Evolutionary conservation across 768 basidiomycete species (phyloP).

Genomic region (Chalciporus sphaerocephalus): DNA sequence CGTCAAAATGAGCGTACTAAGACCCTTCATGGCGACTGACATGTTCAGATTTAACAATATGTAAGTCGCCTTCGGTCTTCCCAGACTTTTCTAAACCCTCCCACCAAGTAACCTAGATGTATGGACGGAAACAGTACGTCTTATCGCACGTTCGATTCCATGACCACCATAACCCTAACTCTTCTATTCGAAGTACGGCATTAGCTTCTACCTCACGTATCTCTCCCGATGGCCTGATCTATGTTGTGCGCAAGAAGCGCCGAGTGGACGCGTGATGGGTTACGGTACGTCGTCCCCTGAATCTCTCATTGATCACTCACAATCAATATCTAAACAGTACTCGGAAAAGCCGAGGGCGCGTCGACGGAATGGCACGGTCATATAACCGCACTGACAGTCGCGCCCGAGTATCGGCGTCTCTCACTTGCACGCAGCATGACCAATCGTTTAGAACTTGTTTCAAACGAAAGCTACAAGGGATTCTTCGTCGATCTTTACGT

Average conservation of each 20-base stretch:
- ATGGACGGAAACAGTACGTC: constrained; percentile 92
- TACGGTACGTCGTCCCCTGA: constrained; percentile 61
- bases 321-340: constrained; percentile 46
- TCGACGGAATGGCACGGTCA: constrained; percentile 86
- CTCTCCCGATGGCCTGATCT: constrained; percentile 90
- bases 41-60: constrained; percentile 92
- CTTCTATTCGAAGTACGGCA: constrained; percentile 60
- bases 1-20: constrained; percentile 72
- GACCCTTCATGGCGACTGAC: constrained; percentile 85
- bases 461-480: constrained; percentile 73
- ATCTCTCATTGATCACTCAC: constrained; percentile 6
- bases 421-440: constrained; percentile 86
- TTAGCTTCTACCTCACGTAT: constrained; percentile 85
- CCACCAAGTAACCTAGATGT: constrained; percentile 78
- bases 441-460: constrained; percentile 78
- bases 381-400: constrained; percentile 91
- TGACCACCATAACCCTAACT: constrained; percentile 1
- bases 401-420: constrained; percentile 87
- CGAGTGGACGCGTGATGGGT: constrained; percentile 83
- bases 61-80: constrained; percentile 37
- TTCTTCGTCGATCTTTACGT: constrained; percentile 97
- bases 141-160: neutral
- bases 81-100: constrained; percentile 5
- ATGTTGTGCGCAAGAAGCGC: constrained; percentile 77
- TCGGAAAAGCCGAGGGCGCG: constrained; percentile 88